phyloP scores from a whole-genome alignment of 768 basidiomycete species.

The Flagelloscypha sp. region DNA sequence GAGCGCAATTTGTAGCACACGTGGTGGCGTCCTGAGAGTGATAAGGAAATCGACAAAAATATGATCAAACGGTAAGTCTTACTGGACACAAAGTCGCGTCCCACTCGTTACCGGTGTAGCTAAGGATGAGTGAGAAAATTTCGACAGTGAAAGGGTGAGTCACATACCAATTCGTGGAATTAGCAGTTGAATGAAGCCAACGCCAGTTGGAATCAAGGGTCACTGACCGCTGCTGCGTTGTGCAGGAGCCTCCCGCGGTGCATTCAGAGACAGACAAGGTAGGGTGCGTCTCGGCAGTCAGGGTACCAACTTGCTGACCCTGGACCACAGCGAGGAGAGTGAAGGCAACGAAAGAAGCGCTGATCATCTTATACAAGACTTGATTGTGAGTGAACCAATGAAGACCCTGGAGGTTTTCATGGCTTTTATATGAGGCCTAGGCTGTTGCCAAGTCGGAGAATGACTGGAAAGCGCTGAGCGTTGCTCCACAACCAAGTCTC shows the following conservation, averaged over 20 bases:
- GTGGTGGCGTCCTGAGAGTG: slow-evolving; percentile 26
- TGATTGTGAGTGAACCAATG: too few relatives aligned
- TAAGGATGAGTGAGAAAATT: too few relatives aligned
- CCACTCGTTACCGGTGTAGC: slow-evolving; percentile 36
- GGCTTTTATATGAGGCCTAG: too few relatives aligned
- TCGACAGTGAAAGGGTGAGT: too few relatives aligned
- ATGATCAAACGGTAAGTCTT: too few relatives aligned
- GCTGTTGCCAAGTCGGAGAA: too few relatives aligned
- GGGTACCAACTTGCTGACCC: slow-evolving; percentile 36
- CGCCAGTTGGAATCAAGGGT: slow-evolving; percentile 31
- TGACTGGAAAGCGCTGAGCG: too few relatives aligned
- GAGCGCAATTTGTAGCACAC: slow-evolving; percentile 26
- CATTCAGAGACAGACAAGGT: slow-evolving; percentile 29
- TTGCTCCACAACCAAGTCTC: too few relatives aligned
- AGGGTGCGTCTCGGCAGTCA: slow-evolving; percentile 35
- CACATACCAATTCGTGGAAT: slow-evolving; percentile 36
- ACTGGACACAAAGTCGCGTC: slow-evolving; percentile 32
- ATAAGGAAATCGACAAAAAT: too few relatives aligned
- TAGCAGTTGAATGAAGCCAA: slow-evolving; percentile 19
- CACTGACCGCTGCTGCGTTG: slow-evolving; percentile 13
- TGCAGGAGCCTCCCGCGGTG: slow-evolving; percentile 27
- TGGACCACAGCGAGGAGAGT: slow-evolving; percentile 24
- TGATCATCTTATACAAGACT: too few relatives aligned
- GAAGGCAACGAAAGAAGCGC: too few relatives aligned
- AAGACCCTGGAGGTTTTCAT: too few relatives aligned